Evolutionary conservation across 2,329 filamentous ascomycete genomes (phyloP).

Genomic region (Karstenula rhodostoma): DNA sequence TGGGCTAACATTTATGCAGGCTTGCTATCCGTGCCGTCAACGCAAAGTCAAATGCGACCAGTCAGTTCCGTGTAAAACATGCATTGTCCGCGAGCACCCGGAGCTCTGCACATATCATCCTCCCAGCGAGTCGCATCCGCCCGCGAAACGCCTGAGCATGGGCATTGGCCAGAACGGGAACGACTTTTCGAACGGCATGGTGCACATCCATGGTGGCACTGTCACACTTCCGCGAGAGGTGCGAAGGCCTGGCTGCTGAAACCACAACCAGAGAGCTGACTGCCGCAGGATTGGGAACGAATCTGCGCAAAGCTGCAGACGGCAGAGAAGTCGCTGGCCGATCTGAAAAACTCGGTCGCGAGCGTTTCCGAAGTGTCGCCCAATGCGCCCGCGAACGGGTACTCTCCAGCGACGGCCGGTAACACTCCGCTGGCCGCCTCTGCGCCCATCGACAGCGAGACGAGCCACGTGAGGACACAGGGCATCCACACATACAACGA

Average conservation of each 20-base stretch:
- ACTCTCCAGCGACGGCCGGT: conserved; percentile 40
- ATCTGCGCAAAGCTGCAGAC: conserved; percentile 58
- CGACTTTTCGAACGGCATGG: conserved; percentile 49
- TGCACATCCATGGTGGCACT: conserved; percentile 50
- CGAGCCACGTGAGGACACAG: conserved; percentile 57
- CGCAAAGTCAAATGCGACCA: conserved; percentile 59
- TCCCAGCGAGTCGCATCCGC: conserved; percentile 50
- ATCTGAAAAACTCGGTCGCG: conserved; percentile 52
- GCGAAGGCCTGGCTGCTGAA: conserved; percentile 11
- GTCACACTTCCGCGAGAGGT: conserved; percentile 52
- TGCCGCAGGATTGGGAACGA: conserved; percentile 55
- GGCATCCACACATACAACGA: conserved; percentile 69
- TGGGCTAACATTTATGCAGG: conserved; percentile 40
- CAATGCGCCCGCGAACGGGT: conserved; percentile 39
- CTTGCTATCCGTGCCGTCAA: conserved; percentile 60
- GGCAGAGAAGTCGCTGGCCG: conserved; percentile 57
- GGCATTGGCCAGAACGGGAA: conserved; percentile 45
- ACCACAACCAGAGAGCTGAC: conserved; percentile 28
- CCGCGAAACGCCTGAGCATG: conserved; percentile 49
- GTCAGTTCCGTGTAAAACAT: conserved; percentile 58
- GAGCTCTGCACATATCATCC: conserved; percentile 57
- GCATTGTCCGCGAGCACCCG: conserved; percentile 60
- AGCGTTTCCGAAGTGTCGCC: conserved; percentile 47
- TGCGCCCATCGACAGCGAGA: conserved; percentile 47
- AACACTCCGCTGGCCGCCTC: conserved; percentile 46